Evolutionary conservation across 78 protist species (phyloP).

Genomic region (Dictyostelium purpureum): DNA sequence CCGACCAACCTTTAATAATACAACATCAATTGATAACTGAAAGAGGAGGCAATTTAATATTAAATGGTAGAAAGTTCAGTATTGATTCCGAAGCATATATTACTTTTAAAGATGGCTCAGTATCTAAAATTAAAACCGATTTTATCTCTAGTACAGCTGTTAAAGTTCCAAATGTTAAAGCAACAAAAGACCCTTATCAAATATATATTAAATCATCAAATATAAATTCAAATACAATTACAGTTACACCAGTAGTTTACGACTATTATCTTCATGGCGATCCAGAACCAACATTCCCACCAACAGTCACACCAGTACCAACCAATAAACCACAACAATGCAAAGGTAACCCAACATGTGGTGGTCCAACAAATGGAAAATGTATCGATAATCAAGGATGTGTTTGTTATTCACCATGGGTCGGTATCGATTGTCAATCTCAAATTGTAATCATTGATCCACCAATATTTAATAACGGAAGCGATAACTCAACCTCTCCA

Average conservation of each 20-base stretch:
- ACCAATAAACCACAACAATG: background rate
- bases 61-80: background rate
- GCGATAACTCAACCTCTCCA: background rate
- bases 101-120: too few species aligned
- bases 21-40: background rate
- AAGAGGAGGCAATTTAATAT: background rate
- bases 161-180: too few species aligned
- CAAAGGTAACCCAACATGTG: background rate
- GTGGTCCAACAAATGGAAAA: background rate
- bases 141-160: too few species aligned
- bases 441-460: background rate
- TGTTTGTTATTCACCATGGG: background rate
- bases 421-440: slow-evolving; percentile 17
- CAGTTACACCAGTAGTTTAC: too few species aligned
- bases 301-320: background rate
- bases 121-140: too few species aligned
- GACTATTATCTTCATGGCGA: too few species aligned
- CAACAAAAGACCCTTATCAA: too few species aligned
- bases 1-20: background rate
- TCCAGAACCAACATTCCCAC: background rate
- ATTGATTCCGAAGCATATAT: too few species aligned
- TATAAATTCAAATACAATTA: too few species aligned
- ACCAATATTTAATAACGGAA: background rate
- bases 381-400: background rate
- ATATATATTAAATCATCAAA: too few species aligned